phyloP scores from a whole-genome alignment of 2,329 filamentous ascomycete species.

The Phaeosphaeriaceae sp. region DNA sequence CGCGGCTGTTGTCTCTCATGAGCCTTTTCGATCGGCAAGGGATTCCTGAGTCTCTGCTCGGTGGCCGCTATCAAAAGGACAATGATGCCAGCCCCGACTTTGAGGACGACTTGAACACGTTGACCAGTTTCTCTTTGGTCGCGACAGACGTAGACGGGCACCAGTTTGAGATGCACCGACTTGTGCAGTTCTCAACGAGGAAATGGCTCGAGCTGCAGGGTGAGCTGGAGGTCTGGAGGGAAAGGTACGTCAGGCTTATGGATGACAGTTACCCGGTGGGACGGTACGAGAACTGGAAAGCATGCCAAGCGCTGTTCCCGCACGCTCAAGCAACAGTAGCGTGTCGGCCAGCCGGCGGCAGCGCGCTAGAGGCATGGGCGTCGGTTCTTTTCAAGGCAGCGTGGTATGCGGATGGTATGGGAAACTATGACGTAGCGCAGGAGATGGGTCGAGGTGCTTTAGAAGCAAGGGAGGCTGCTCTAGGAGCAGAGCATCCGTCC shows the following conservation, averaged over 20 bases:
- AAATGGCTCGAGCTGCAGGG: constrained; percentile 26
- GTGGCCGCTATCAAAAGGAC: constrained; percentile 10
- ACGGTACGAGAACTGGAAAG: constrained; percentile 10
- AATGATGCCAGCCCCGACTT: constrained; percentile 8
- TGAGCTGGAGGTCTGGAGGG: constrained; percentile 21
- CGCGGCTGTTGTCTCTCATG: constrained; percentile 52
- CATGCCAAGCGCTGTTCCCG: constrained; percentile 16
- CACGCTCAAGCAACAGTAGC: constrained; percentile 11
- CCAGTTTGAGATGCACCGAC: constrained; percentile 25
- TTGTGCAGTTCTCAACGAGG: constrained; percentile 19
- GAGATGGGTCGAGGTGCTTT: constrained; percentile 1
- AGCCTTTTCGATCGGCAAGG: constrained; percentile 1
- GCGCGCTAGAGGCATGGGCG: constrained; percentile 6
- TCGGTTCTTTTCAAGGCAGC: constrained; percentile 1
- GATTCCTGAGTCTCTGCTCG: constrained; percentile 31
- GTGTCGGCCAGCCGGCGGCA: neutral
- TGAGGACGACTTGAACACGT: constrained; percentile 22
- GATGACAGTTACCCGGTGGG: neutral
- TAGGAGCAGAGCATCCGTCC: constrained; percentile 7
- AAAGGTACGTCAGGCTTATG: constrained; percentile 5
- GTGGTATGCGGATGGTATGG: neutral
- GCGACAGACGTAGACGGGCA: constrained; percentile 3
- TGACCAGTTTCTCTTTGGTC: constrained; percentile 23
- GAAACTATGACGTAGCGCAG: constrained; percentile 4
- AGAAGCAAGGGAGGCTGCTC: constrained; percentile 1